Evolutionary conservation across 2,329 filamentous ascomycete species (phyloP), one percentile per base, ranked within the genome.

Genomic region (Sclerotinia nivalis): DNA sequence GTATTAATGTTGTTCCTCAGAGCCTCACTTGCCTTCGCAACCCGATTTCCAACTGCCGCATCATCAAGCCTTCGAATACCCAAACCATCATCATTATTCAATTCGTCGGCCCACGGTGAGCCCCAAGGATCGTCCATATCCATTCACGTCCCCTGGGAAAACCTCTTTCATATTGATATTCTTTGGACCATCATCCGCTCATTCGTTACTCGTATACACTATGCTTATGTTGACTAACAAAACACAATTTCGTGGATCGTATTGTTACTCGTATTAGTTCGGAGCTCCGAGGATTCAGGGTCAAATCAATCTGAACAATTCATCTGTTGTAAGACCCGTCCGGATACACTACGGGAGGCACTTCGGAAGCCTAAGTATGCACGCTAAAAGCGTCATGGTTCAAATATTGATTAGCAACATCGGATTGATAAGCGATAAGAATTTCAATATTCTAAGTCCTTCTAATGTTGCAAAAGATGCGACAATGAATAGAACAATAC

Each of bases 61-160:
- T 68, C 34, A 8, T 40, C 55, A 49, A 43, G 62, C 31, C 66
- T 49, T 25, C 34, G 45, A 43, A 15, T 45, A 5, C 5, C 66
- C 31, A 68, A 25, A 12, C 55, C 58, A 47, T 45, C 37, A 15
- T 69, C 47, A 28, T 64, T 54, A 9, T 69, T 54, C 40, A 69
- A 55, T 72, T 78, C 77, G 69, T 80, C 79, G 73, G 79, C 79
- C 79, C 79, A 80, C 43, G 79, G 79, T 66, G 68, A 80, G 73
- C 78, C 78, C 79, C 79, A 80, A 70, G 78, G 76, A 73, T 80
- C 78, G 74, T 79, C 78, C 78, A 80, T 80, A 74, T 73, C 75
- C 72, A 74, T 74, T 73, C 66, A 61, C 66, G 31, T 62, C 43
- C 66, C 66, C 28, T 20, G 18, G n/a, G 25, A 64, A 47, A 64